Conservation (phyloP, 495 filamentous ascomycete species). For the Aspergillus incahuasiensis region DNA sequence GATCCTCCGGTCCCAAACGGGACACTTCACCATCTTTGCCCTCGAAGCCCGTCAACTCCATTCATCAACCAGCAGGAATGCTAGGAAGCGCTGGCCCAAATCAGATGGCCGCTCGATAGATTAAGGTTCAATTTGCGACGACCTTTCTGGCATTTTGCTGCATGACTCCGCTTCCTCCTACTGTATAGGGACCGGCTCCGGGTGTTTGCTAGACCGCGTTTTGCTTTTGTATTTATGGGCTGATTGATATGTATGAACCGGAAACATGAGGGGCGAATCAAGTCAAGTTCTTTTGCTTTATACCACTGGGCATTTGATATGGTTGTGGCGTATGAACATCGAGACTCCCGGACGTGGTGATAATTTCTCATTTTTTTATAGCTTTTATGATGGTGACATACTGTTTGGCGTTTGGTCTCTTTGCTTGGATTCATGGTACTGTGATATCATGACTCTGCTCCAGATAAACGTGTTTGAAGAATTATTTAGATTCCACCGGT, state of each 20-base stretch:
- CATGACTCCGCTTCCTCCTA: constrained; percentile 2
- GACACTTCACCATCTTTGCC: constrained; percentile 32
- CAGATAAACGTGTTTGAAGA: constrained; percentile 3
- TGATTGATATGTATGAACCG: constrained; percentile 22
- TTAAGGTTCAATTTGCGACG: background rate
- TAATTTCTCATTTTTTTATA: background rate
- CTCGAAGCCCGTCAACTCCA: constrained; percentile 31
- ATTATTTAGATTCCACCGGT: background rate
- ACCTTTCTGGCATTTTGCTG: background rate
- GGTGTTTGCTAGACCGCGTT: constrained; percentile 18
- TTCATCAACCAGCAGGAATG: constrained; percentile 34
- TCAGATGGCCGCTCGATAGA: constrained; percentile 35
- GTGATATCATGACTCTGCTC: background rate
- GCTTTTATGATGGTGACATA: background rate
- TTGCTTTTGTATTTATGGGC: constrained; percentile 23
- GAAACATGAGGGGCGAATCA: constrained; percentile 14
- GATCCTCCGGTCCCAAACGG: constrained; percentile 25
- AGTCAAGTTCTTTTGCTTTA: constrained; percentile 12
- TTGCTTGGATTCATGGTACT: background rate
- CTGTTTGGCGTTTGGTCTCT: background rate
- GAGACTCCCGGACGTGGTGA: background rate
- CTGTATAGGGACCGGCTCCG: constrained; percentile 14
- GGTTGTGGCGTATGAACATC: constrained; percentile 1
- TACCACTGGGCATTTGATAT: constrained; percentile 8
- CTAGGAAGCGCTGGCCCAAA: constrained; percentile 30